Evolutionary conservation across 2,329 filamentous ascomycete genomes (phyloP).

Genomic region (Thyridium curvatum): DNA sequence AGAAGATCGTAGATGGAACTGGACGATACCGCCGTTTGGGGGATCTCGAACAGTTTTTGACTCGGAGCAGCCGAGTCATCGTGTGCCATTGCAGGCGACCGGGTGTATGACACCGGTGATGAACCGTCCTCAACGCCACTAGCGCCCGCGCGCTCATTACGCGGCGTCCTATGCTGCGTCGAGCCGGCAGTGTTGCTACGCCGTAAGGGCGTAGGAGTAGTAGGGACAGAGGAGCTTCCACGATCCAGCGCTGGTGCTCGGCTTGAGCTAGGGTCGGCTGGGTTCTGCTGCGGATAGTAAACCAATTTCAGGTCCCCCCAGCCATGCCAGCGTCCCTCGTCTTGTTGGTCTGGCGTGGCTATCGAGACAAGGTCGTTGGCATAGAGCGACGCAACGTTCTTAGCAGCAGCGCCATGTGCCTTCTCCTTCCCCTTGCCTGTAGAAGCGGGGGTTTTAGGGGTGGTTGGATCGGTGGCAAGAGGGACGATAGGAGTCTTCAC

Average conservation of each 20-base stretch:
- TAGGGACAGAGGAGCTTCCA: conserved; percentile 42
- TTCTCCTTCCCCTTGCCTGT: conserved; percentile 73
- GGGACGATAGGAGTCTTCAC: conserved; percentile 59
- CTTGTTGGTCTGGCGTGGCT: conserved; percentile 48
- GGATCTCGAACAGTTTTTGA: conserved; percentile 59
- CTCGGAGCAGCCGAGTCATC: conserved; percentile 35
- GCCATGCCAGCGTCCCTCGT: conserved; percentile 56
- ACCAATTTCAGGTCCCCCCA: conserved; percentile 77
- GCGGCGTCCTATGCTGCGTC: conserved; percentile 34
- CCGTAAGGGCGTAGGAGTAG: conserved; percentile 70
- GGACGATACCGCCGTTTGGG: conserved; percentile 46
- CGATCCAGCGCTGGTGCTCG: conserved; percentile 10
- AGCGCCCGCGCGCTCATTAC: conserved; percentile 21
- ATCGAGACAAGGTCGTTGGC: conserved; percentile 81
- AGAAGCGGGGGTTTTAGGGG: conserved; percentile 49
- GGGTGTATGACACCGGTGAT: conserved; percentile 24
- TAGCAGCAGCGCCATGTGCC: conserved; percentile 28
- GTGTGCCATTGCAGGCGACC: conserved; percentile 30
- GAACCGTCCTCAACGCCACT: conserved; percentile 35
- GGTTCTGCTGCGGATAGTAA: conserved; percentile 59
- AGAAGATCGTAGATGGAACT: conserved; percentile 52
- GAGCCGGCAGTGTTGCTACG: conserved; percentile 54
- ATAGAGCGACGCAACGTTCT: conserved; percentile 54
- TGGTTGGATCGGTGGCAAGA: conserved; percentile 37
- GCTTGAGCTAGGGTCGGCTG: conserved; percentile 17